These are phyloP conservation scores for Pseudonitzschia pungens DNA, from an alignment of 108 stramenopile genomes.

Conservation along the genomic window DNA sequence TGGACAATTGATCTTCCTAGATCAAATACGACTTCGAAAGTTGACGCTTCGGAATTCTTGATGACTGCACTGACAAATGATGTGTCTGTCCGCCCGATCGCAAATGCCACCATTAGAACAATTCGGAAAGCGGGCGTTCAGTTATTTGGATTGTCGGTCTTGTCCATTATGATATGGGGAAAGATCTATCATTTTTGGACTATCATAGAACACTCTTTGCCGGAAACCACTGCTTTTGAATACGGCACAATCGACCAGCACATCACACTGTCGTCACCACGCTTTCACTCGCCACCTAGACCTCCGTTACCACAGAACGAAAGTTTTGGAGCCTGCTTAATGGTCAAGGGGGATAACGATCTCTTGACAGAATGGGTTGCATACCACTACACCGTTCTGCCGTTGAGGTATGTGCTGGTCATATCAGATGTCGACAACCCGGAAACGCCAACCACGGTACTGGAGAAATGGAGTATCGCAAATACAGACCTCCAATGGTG, in stretches of 20 bases:
- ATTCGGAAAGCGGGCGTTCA: not conserved
- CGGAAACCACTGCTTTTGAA: not conserved
- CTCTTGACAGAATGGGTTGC: constrained; percentile 58
- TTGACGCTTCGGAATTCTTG: too few relatives aligned
- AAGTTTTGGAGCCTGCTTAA: constrained; percentile 57
- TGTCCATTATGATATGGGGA: not conserved
- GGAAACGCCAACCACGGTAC: constrained; percentile 30
- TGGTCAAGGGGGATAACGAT: constrained; percentile 50
- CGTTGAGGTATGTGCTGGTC: constrained; percentile 43
- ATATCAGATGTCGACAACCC: constrained; percentile 31
- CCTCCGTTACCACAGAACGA: not conserved
- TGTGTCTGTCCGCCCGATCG: not conserved
- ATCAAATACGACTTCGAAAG: too few relatives aligned
- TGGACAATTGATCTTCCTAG: too few relatives aligned
- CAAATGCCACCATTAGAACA: not conserved
- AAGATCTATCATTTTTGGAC: not conserved
- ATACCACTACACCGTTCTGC: constrained; percentile 53
- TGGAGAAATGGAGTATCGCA: constrained; percentile 24
- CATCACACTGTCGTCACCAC: not conserved
- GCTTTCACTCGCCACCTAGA: not conserved
- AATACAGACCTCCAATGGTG: constrained; percentile 17
- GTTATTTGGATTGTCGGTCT: not conserved
- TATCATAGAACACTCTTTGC: not conserved
- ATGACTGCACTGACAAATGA: too few relatives aligned
- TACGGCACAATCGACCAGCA: not conserved